Evolutionary conservation across 2,329 filamentous ascomycete genomes (phyloP), one percentile per base, ranked within the genome.

Genomic region (Clonostachys byssicola): DNA sequence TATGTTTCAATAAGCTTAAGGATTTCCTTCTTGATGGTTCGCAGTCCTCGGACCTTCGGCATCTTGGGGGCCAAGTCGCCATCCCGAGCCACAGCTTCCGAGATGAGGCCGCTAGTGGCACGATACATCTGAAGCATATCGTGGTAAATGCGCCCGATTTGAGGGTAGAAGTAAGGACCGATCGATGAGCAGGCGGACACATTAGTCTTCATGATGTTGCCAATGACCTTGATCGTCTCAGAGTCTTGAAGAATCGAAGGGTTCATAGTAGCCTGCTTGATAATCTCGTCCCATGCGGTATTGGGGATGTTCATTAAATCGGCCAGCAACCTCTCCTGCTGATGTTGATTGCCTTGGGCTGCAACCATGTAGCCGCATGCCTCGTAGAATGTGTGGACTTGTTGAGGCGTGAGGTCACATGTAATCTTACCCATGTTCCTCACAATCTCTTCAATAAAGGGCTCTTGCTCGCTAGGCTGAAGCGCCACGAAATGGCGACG

Each of bases 151-250:
- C 91, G 87, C 39, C 92, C 94, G 57, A 99, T 96, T 65, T 99
- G 94, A 12, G 94, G 92, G 62, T 96, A 96, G 68, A 99, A 99
- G 71, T 97, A 99, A 45, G 89, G 85, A 34, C 95, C 94, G 49
- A 99, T 94, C 1, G 94, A 97, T 35, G 89, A 89, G 67, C 94
- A 99, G 35, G 94, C 94, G n/a, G 95, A 92, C 5, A 99, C 94
- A 59, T 99, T 99, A 1, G 94, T 99, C 80, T 99, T 99, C 94
- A 99, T 99, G 64, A 99, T 96, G 70, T 99, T 99, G 55, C 94
- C 94, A 52, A 99, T 92, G 56, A 99, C 86, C 75, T 99, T 99
- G 73, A 99, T 97, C 1, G 92, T 95, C 57, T 99, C 92, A 12
- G 85, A 77, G 60, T 97, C 91, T 65, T 97, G 90, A 12, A 99